phyloP scores from a whole-genome alignment of 768 basidiomycete genomes.

The Leucosporidium yakuticum region DNA sequence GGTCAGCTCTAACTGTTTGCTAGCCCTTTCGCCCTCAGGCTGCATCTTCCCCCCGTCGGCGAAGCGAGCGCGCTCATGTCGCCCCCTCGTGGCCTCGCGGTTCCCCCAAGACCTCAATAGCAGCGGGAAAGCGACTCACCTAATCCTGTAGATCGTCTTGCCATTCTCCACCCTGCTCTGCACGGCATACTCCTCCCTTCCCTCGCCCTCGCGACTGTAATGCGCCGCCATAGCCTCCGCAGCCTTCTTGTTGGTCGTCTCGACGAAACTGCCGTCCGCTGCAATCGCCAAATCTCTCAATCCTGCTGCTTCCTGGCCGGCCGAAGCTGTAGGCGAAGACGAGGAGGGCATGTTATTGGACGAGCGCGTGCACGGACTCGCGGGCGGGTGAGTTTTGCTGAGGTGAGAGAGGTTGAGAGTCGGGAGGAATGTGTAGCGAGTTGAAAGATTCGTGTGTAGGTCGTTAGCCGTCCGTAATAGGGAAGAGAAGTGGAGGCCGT shows the following conservation, averaged over 20 bases:
- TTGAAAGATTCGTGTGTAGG: too few species aligned
- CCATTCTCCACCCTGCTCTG: slow-evolving; percentile 15
- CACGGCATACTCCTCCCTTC: slow-evolving; percentile 22
- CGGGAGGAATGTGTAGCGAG: too few species aligned
- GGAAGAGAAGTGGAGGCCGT: too few species aligned
- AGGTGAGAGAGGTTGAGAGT: too few species aligned
- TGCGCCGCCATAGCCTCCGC: slow-evolving; percentile 26
- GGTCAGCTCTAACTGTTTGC: neutral
- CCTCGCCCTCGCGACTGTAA: slow-evolving; percentile 15
- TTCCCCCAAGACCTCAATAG: neutral
- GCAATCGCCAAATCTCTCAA: slow-evolving; percentile 11
- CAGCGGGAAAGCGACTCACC: slow-evolving; percentile 1
- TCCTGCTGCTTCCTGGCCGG: neutral
- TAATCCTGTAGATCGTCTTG: slow-evolving; percentile 34
- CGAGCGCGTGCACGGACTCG: too few species aligned
- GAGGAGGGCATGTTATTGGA: neutral
- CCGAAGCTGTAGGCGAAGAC: neutral
- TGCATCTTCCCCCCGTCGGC: neutral
- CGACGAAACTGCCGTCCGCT: slow-evolving; percentile 33
- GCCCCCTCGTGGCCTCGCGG: neutral
- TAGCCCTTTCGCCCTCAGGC: neutral
- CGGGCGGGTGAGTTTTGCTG: too few species aligned
- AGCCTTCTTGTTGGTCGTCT: slow-evolving; percentile 33
- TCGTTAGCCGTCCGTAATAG: too few species aligned
- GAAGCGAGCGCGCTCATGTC: neutral